A percentile compares a stretch with the other conserved stretches of the same genome.
These are phyloP conservation scores for Sarcodon sp. DNA, from an alignment of 768 basidiomycete species.

Conservation along the genomic window DNA sequence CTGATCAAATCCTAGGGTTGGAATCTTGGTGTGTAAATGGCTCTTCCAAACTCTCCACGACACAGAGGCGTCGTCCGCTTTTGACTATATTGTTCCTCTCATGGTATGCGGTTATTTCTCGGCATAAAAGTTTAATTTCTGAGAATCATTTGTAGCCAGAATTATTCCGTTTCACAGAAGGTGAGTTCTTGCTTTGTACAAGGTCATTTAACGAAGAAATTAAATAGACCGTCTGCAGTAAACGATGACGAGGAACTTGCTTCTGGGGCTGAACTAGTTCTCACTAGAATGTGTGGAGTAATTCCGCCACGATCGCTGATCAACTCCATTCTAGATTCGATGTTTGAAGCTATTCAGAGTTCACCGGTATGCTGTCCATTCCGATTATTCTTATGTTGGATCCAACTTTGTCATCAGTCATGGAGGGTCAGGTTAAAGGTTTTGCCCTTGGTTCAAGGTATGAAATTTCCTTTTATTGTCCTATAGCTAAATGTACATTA, in stretches of 20 bases:
- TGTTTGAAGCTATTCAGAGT: conserved; percentile 65
- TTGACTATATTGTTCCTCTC: conserved; percentile 73
- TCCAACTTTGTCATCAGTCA: conserved; percentile 34
- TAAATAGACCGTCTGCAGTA: conserved; percentile 22
- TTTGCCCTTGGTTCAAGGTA: conserved; percentile 72
- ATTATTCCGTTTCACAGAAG: conserved; percentile 63
- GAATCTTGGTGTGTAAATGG: conserved; percentile 64
- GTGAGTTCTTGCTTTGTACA: conserved; percentile 18
- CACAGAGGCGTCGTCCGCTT: conserved; percentile 60
- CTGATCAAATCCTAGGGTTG: conserved; percentile 29
- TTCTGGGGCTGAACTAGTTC: conserved; percentile 48
- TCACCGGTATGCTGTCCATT: conserved; percentile 43
- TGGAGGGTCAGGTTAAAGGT: conserved; percentile 85
- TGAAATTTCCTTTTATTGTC: not conserved
- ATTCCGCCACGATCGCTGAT: conserved; percentile 63
- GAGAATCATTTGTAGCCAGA: conserved; percentile 36
- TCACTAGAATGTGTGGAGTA: conserved; percentile 80
- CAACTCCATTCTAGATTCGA: conserved; percentile 51
- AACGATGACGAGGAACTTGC: conserved; percentile 66
- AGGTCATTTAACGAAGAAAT: not conserved
- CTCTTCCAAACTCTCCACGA: conserved; percentile 65
- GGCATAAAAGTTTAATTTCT: conserved; percentile 1
- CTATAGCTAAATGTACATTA: not conserved
- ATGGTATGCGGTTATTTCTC: conserved; percentile 35
- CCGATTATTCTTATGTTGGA: not conserved